Evolutionary conservation across 768 basidiomycete species (phyloP).

Genomic region (Kockovaella imperatae): DNA sequence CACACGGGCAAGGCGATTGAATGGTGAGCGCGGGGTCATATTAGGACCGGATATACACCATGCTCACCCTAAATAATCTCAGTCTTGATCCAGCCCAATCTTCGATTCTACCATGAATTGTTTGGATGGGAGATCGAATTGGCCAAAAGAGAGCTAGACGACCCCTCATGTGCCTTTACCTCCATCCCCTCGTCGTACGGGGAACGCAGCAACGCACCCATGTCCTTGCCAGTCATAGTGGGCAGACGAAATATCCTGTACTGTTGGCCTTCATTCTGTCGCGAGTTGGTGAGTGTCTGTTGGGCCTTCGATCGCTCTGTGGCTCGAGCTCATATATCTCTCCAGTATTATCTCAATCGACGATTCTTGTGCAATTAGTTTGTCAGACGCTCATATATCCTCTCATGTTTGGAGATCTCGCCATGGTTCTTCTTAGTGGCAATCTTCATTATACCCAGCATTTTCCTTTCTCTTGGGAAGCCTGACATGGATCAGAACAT

Average conservation of each 20-base stretch:
- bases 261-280: conserved; percentile 41
- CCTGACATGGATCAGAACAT: too few relatives aligned
- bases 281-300: conserved; percentile 36
- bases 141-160: conserved; percentile 47
- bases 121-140: conserved; percentile 90
- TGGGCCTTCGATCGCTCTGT: not conserved
- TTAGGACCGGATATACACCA: too few relatives aligned
- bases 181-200: not conserved
- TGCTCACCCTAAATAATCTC: too few relatives aligned
- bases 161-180: not conserved
- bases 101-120: conserved; percentile 89
- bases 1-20: conserved; percentile 79
- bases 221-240: too few relatives aligned
- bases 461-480: too few relatives aligned
- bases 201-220: too few relatives aligned
- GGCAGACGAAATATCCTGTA: conserved; percentile 27
- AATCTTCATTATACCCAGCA: too few relatives aligned
- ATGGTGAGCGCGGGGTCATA: conserved; percentile 33
- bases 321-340: not conserved
- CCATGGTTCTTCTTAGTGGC: too few relatives aligned
- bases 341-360: conserved; percentile 35
- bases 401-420: too few relatives aligned
- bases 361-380: conserved; percentile 39
- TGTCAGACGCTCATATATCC: too few relatives aligned
- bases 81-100: conserved; percentile 89